These are phyloP conservation scores for Candolleomyces efflorescens DNA, from an alignment of 768 basidiomycete species.

Conservation along the genomic window DNA sequence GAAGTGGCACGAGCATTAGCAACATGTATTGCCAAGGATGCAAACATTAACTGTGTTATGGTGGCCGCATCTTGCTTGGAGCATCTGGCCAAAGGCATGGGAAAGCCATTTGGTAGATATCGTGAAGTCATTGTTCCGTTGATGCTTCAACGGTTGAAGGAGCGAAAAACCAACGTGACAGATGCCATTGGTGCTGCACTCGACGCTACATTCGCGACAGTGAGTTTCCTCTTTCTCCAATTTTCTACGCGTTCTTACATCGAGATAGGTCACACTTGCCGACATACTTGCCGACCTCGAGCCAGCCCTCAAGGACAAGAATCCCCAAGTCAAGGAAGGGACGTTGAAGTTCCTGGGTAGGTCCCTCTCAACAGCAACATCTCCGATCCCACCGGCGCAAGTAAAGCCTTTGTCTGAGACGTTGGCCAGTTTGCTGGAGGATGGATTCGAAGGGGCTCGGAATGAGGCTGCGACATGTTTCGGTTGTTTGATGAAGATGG, in stretches of 20 bases:
- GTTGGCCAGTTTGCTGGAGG: conserved; percentile 74
- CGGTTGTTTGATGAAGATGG: conserved; percentile 93
- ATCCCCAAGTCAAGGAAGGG: conserved; percentile 95
- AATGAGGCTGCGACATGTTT: conserved; percentile 86
- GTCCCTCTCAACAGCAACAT: conserved; percentile 65
- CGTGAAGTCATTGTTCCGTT: conserved; percentile 67
- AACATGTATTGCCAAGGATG: conserved; percentile 77
- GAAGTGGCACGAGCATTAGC: conserved; percentile 78
- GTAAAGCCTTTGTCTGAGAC: conserved; percentile 80
- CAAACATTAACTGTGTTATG: conserved; percentile 95
- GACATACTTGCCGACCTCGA: conserved; percentile 84
- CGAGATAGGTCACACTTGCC: conserved; percentile 61
- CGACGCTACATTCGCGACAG: conserved; percentile 84
- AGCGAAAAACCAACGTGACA: conserved; percentile 86
- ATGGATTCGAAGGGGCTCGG: conserved; percentile 84
- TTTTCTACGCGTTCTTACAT: conserved; percentile 10
- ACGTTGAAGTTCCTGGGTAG: conserved; percentile 84
- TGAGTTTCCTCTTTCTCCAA: conserved; percentile 33
- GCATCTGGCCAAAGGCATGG: conserved; percentile 79
- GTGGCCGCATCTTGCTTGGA: conserved; percentile 83
- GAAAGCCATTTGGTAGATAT: conserved; percentile 67
- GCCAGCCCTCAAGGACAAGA: conserved; percentile 78
- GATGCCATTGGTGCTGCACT: conserved; percentile 85
- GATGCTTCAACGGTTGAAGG: conserved; percentile 89
- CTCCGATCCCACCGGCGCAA: conserved; percentile 68